These are phyloP conservation scores for Trichoderma sp. DNA, from an alignment of 2,329 filamentous ascomycete genomes.

Conservation along the genomic window DNA sequence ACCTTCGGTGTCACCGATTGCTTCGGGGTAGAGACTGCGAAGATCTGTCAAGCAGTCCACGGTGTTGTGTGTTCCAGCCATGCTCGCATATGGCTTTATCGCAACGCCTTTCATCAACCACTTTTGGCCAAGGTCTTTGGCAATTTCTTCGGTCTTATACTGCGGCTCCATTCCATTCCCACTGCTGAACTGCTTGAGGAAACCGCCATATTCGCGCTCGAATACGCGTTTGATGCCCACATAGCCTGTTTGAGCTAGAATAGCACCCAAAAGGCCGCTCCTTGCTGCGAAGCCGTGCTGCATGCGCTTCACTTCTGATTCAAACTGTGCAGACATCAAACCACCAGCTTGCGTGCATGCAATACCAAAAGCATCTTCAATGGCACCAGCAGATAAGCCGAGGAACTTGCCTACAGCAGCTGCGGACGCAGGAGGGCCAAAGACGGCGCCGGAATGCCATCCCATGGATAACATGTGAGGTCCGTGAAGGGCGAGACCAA, in stretches of 20 bases:
- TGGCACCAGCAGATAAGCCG: constrained; percentile 32
- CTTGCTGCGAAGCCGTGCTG: constrained; percentile 49
- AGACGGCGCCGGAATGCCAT: constrained; percentile 45
- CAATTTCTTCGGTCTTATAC: constrained; percentile 30
- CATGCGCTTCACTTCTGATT: constrained; percentile 47
- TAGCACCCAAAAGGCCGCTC: constrained; percentile 44
- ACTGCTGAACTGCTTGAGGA: constrained; percentile 42
- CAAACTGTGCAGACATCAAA: constrained; percentile 47
- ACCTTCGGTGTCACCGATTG: constrained; percentile 30
- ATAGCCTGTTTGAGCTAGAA: constrained; percentile 44
- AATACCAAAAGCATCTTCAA: constrained; percentile 43
- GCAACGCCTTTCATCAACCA: constrained; percentile 42
- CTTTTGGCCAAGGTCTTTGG: constrained; percentile 37
- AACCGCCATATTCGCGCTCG: constrained; percentile 46
- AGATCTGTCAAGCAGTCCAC: constrained; percentile 40
- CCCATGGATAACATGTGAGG: constrained; percentile 41
- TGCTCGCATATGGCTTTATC: constrained; percentile 42
- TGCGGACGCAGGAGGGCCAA: constrained; percentile 42
- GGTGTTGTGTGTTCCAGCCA: constrained; percentile 40
- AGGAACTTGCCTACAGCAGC: constrained; percentile 38
- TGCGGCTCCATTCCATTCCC: constrained; percentile 10
- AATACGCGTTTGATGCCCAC: constrained; percentile 45
- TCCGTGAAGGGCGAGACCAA: constrained; percentile 42
- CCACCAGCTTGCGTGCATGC: constrained; percentile 44
- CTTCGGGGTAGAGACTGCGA: constrained; percentile 34